Conservation (phyloP, 73 alveolate genomes). For the Urostyla sp. region DNA sequence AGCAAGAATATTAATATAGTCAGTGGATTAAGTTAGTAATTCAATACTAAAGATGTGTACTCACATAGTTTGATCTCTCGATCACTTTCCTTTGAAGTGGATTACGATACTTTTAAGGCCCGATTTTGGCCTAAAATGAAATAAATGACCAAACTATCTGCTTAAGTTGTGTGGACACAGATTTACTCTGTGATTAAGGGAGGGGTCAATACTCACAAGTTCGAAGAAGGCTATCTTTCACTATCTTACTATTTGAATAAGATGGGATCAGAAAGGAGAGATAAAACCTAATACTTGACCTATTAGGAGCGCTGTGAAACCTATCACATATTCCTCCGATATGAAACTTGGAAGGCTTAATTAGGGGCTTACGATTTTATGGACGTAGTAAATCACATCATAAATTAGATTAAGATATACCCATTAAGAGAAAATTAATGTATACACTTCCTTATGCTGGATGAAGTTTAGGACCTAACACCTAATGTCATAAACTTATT, state of each 20-base stretch:
- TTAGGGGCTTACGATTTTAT: slow-evolving; percentile 76
- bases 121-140: slow-evolving; percentile 72
- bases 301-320: slow-evolving; percentile 41
- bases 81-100: slow-evolving; percentile 70
- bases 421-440: slow-evolving; percentile 36
- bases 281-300: slow-evolving; percentile 45
- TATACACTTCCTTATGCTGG: slow-evolving; percentile 78
- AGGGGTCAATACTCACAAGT: neutral
- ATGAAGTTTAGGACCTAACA: slow-evolving; percentile 86
- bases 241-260: neutral
- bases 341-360: slow-evolving; percentile 80
- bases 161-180: slow-evolving; percentile 81
- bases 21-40: slow-evolving; percentile 14
- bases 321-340: slow-evolving; percentile 66
- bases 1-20: neutral
- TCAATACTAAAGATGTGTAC: neutral
- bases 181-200: slow-evolving; percentile 83
- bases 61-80: slow-evolving; percentile 12
- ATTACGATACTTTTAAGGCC: slow-evolving; percentile 60
- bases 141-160: slow-evolving; percentile 22
- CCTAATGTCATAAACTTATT: slow-evolving; percentile 66
- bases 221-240: neutral
- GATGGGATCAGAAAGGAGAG: slow-evolving; percentile 12
- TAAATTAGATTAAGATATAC: slow-evolving; percentile 8
- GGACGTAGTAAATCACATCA: slow-evolving; percentile 78